Evolutionary conservation across 805 yeast genomes (phyloP).

Genomic region (Candida piceae): DNA sequence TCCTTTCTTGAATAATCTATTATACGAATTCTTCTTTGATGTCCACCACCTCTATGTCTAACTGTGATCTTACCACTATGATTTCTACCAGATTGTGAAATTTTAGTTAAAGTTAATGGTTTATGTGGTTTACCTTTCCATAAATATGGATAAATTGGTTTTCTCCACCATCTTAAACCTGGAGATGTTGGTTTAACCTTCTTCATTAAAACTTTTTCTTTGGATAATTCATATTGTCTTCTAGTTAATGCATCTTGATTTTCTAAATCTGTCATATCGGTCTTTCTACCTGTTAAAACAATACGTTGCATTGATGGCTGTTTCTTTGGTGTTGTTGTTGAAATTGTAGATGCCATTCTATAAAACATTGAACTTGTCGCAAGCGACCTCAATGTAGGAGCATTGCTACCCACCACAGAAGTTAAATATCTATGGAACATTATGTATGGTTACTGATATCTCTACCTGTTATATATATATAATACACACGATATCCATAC

Average conservation of each 20-base stretch:
- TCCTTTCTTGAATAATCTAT: constrained; percentile 68
- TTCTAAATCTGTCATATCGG: constrained; percentile 68
- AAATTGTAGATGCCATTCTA: constrained; percentile 19
- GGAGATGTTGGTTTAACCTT: constrained; percentile 79
- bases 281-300: constrained; percentile 29
- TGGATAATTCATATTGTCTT: constrained; percentile 68
- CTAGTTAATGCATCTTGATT: constrained; percentile 67
- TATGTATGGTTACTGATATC: not conserved
- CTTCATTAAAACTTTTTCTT: constrained; percentile 67
- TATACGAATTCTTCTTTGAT: constrained; percentile 78
- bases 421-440: constrained; percentile 3
- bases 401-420: not conserved
- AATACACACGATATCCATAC: no score
- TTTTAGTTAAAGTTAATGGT: constrained; percentile 67
- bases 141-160: constrained; percentile 81
- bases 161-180: constrained; percentile 81
- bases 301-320: constrained; percentile 31
- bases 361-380: not conserved
- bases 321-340: not conserved
- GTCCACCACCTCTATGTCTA: constrained; percentile 97
- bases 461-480: no score
- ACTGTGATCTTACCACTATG: constrained; percentile 82
- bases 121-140: constrained; percentile 80
- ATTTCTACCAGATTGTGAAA: constrained; percentile 83
- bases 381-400: not conserved